Percentiles rank a stretch among this genome's conserved stretches.
Evolutionary conservation across 2,329 filamentous ascomycete species (phyloP).

Genomic region (Oidium heveae): DNA sequence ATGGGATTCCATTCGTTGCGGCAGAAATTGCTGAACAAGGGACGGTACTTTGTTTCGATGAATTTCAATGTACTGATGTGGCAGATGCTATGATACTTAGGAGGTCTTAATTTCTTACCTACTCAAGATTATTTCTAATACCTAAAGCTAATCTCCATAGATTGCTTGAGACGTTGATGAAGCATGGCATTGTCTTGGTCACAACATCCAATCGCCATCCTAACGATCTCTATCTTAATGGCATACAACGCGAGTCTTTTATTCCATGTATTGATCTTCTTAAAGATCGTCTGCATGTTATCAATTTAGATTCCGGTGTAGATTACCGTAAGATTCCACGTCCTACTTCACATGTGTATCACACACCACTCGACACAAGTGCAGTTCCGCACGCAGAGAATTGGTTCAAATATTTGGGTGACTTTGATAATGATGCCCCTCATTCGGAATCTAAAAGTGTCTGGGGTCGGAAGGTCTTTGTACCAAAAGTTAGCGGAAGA

Average conservation of each 20-base stretch:
- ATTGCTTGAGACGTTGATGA: conserved; percentile 75
- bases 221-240: conserved; percentile 91
- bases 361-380: conserved; percentile 58
- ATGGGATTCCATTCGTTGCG: conserved; percentile 75
- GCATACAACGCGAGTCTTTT: conserved; percentile 86
- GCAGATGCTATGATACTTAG: conserved; percentile 96
- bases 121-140: too few relatives aligned
- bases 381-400: conserved; percentile 66
- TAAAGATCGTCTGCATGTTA: conserved; percentile 58
- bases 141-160: conserved; percentile 15
- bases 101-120: conserved; percentile 20
- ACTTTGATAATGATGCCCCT: conserved; percentile 48
- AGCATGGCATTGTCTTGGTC: conserved; percentile 84
- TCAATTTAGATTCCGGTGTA: conserved; percentile 84
- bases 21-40: conserved; percentile 75
- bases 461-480: conserved; percentile 76
- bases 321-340: conserved; percentile 95
- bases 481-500: conserved; percentile 67
- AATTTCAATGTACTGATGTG: conserved; percentile 96
- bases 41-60: conserved; percentile 86
- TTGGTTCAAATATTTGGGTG: conserved; percentile 88
- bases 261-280: conserved; percentile 86
- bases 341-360: conserved; percentile 80
- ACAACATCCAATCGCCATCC: conserved; percentile 96
- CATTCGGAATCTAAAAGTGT: conserved; percentile 59